These are phyloP conservation scores for Leucaena leucocephala DNA, from an alignment of 306 rosid genomes.

Conservation along the genomic window DNA sequence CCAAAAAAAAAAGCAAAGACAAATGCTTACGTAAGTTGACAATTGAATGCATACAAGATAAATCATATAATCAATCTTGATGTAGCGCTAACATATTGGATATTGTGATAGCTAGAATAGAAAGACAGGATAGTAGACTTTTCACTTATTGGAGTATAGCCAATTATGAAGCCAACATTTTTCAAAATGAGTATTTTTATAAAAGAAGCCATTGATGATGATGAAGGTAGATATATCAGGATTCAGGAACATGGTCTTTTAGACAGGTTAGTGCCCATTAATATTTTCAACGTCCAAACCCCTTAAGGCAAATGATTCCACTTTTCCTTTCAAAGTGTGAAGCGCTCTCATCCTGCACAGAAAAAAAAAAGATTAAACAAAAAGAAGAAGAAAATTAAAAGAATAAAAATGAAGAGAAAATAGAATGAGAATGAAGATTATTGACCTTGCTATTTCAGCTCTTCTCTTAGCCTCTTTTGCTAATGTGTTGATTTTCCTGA, in stretches of 20 bases:
- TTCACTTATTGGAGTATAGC: not conserved
- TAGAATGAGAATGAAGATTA: constrained; percentile 7
- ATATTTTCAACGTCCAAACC: constrained; percentile 71
- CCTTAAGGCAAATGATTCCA: constrained; percentile 67
- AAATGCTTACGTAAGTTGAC: not conserved
- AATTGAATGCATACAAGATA: not conserved
- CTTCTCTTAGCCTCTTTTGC: constrained; percentile 81
- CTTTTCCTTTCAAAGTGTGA: constrained; percentile 75
- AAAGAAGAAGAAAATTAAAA: not conserved
- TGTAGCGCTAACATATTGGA: not conserved
- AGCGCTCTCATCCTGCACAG: constrained; percentile 75
- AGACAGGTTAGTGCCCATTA: constrained; percentile 73
- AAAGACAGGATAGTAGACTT: not conserved
- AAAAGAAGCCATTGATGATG: not conserved
- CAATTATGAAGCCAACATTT: not conserved
- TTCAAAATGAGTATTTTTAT: not conserved
- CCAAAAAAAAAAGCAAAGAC: not conserved
- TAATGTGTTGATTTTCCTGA: constrained; percentile 63
- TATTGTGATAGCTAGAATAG: not conserved
- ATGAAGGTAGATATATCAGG: not conserved
- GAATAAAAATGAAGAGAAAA: not conserved
- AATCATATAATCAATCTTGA: not conserved
- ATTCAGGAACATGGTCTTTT: constrained; percentile 10
- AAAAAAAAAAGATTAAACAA: not conserved
- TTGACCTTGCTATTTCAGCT: constrained; percentile 79